Conservation (phyloP, 345 rosid genomes). For the Populus deltoides region DNA sequence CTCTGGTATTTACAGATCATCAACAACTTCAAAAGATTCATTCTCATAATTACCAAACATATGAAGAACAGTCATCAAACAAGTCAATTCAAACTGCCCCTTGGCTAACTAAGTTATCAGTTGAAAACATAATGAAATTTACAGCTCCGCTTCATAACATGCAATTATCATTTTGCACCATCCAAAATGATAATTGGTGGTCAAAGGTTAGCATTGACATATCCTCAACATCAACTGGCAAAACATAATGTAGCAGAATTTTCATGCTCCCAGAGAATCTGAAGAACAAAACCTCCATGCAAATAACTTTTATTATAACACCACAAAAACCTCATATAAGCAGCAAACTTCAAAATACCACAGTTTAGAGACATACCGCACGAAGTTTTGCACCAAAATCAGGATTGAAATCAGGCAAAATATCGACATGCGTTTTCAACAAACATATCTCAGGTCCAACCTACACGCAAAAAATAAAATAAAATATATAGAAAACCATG, state of each 20-base stretch:
- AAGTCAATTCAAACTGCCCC: background rate
- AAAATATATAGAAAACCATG: background rate
- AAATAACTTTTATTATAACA: background rate
- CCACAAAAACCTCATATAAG: background rate
- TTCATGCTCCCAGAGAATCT: background rate
- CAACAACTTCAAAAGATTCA: background rate
- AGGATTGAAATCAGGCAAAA: conserved; percentile 85
- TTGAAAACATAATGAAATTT: background rate
- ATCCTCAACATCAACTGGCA: background rate
- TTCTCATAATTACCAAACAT: background rate
- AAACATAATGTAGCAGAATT: background rate
- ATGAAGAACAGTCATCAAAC: background rate
- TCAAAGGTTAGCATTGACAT: no score
- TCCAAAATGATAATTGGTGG: background rate
- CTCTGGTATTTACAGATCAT: background rate
- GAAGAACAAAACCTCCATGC: background rate
- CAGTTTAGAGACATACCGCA: conserved; percentile 40
- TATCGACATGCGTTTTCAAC: conserved; percentile 95
- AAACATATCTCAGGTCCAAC: conserved; percentile 95
- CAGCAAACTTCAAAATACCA: background rate
- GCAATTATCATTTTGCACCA: background rate
- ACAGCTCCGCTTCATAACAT: background rate
- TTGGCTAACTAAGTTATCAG: background rate
- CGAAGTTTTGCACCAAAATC: conserved; percentile 90
- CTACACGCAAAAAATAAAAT: conserved; percentile 33